phyloP scores from a whole-genome alignment of 371 early-diverging fungal species.

The Apophysomyces ossiformis region DNA sequence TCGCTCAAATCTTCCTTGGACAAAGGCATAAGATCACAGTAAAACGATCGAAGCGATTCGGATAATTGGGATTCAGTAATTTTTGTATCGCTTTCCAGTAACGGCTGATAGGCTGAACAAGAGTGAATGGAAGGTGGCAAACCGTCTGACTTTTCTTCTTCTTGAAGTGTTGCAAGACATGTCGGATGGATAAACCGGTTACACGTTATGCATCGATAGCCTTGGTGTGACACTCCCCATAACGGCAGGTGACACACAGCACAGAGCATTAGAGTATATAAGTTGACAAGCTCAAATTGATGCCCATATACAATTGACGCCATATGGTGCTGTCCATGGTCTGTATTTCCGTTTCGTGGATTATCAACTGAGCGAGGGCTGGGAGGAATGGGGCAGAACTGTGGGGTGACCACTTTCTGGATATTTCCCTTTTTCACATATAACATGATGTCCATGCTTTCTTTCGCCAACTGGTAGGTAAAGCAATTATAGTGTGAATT shows the following conservation, averaged over 20 bases:
- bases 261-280: slow-evolving; percentile 59
- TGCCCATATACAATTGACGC: slow-evolving; percentile 40
- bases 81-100: slow-evolving; percentile 37
- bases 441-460: slow-evolving; percentile 43
- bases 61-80: slow-evolving; percentile 26
- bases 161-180: slow-evolving; percentile 37
- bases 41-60: slow-evolving; percentile 23
- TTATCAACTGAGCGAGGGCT: slow-evolving; percentile 26
- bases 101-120: slow-evolving; percentile 34
- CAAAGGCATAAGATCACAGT: slow-evolving; percentile 31
- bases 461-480: slow-evolving; percentile 22
- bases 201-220: slow-evolving; percentile 56
- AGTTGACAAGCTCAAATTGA: slow-evolving; percentile 56
- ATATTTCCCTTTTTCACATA: slow-evolving; percentile 51
- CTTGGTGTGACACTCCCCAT: slow-evolving; percentile 63
- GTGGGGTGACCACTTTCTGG: slow-evolving; percentile 52
- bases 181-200: slow-evolving; percentile 55
- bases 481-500: slow-evolving; percentile 48
- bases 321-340: neutral
- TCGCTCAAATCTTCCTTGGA: slow-evolving; percentile 24
- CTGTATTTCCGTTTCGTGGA: neutral
- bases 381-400: slow-evolving; percentile 40
- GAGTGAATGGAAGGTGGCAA: slow-evolving; percentile 19
- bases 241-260: slow-evolving; percentile 55
- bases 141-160: slow-evolving; percentile 15